Evolutionary conservation across 2,329 filamentous ascomycete genomes (phyloP), one percentile per base, ranked within the genome.

Genomic region (Aspergillus ochraceoroseus): DNA sequence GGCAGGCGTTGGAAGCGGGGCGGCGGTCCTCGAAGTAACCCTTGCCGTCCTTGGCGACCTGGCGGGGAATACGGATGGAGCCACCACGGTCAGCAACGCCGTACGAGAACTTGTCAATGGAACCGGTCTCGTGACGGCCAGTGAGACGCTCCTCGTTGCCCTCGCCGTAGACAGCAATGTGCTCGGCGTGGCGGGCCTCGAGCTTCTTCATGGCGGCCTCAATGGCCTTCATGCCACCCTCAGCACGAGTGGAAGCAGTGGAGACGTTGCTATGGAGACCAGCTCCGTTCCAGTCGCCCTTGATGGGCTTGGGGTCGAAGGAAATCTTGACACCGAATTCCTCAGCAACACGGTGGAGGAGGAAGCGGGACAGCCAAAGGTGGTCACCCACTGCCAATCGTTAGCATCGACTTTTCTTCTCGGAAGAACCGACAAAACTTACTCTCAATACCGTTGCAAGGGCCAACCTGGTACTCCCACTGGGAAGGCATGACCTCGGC

Each of bases 401-500:
- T 57, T 60, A 63, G 65, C 54, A 46, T 34, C 43, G 32, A 19
- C 33, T n/a, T n/a, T n/a, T n/a, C n/a, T n/a, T n/a, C n/a, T n/a
- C n/a, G n/a, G n/a, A n/a, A n/a, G n/a, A n/a, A n/a, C n/a, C n/a
- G n/a, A n/a, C n/a, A n/a, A n/a, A n/a, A 74, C 80, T 71, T 68
- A 86, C 83, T 85, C 65, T 82, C 74, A 58, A 95, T 95, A 51
- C 88, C 90, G 39, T 74, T 69, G 71, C 87, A 94, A 51, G 90
- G 90, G 43, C 90, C 90, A 59, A 95, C 86, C 67, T 95, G 90
- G 81, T 87, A 95, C 70, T 96, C 90, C 90, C 90, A 96, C 71
- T 95, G 90, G 46, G 85, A 88, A 51, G 88, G 85, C 86, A 95
- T 94, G 62, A 98, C 92, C 78, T 98, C 92, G 53, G 92, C 92